Percentiles rank a stretch among this genome's conserved stretches.
Conservation (phyloP, 306 rosid genomes). For the Glycine soja region DNA sequence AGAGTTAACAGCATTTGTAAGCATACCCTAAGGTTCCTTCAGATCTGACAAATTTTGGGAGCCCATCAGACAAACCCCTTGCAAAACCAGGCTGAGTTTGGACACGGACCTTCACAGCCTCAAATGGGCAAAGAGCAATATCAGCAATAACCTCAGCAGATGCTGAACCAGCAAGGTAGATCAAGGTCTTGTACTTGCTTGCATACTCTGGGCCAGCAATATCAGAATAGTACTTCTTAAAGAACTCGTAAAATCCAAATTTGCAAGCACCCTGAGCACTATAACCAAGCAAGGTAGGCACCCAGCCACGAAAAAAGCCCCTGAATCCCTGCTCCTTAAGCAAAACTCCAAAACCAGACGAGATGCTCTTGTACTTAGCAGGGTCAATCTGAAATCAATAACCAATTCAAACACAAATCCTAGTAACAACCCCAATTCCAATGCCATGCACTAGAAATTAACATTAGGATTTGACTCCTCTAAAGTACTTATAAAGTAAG, state of each 20-base stretch:
- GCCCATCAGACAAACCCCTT: conserved; percentile 87
- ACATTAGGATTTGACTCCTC: neutral
- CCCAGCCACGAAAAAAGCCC: conserved; percentile 99
- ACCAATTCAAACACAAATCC: conserved; percentile 15
- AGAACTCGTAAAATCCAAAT: conserved; percentile 92
- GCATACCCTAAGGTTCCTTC: conserved; percentile 91
- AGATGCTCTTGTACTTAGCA: conserved; percentile 78
- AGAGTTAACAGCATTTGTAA: neutral
- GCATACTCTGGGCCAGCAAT: conserved; percentile 96
- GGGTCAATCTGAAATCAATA: conserved; percentile 81
- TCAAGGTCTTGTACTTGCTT: conserved; percentile 93
- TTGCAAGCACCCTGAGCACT: conserved; percentile 99
- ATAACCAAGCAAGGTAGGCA: conserved; percentile 93
- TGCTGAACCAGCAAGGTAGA: conserved; percentile 98
- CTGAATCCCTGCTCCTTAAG: conserved; percentile 89
- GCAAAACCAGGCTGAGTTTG: conserved; percentile 99
- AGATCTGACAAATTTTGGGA: conserved; percentile 86
- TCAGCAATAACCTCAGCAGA: conserved; percentile 98
- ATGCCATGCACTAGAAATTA: neutral
- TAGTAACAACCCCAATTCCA: conserved; percentile 3
- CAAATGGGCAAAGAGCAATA: conserved; percentile 93
- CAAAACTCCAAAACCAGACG: conserved; percentile 92
- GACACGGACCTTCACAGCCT: conserved; percentile 96
- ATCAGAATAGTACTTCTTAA: conserved; percentile 95
- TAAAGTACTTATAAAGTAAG: neutral